These are phyloP conservation scores for Claviceps monticola DNA, from an alignment of 2,329 filamentous ascomycete species.

Conservation along the genomic window DNA sequence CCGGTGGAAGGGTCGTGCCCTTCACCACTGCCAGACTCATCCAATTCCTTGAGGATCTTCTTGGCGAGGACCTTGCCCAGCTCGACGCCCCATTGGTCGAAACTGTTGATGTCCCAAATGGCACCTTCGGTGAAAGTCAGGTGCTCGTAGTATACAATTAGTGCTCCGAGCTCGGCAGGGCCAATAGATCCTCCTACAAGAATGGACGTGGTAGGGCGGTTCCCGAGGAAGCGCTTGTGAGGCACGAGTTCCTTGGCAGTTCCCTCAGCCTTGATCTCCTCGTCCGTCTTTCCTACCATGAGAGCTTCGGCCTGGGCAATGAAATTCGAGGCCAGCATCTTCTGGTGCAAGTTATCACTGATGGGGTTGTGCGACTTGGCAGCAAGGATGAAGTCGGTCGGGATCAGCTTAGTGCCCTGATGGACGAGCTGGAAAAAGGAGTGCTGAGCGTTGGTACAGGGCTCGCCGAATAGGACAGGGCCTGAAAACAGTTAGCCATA, in stretches of 20 bases:
- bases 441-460: constrained; percentile 97
- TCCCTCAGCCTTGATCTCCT: constrained; percentile 65
- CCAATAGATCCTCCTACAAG: constrained; percentile 84
- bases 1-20: constrained; percentile 80
- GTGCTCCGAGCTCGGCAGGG: constrained; percentile 77
- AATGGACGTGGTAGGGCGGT: constrained; percentile 92
- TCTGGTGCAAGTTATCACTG: constrained; percentile 85
- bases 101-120: constrained; percentile 98
- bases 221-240: constrained; percentile 99
- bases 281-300: constrained; percentile 80
- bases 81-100: constrained; percentile 99
- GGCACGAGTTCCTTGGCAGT: constrained; percentile 63
- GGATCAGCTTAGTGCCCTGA: constrained; percentile 98
- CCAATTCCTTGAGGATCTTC: constrained; percentile 78
- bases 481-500: constrained; percentile 23
- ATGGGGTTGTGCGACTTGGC: constrained; percentile 95
- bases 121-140: constrained; percentile 95
- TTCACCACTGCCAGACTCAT: constrained; percentile 54
- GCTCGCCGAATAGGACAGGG: constrained; percentile 91
- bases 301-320: constrained; percentile 79
- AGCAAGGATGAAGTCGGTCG: constrained; percentile 93
- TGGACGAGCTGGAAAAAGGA: constrained; percentile 99
- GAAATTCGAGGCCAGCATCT: constrained; percentile 88
- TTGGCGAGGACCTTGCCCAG: constrained; percentile 92
- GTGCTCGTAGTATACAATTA: constrained; percentile 99